These are phyloP conservation scores for Chaetomiaceae sp. DNA, from an alignment of 2,329 filamentous ascomycete species.

Conservation along the genomic window DNA sequence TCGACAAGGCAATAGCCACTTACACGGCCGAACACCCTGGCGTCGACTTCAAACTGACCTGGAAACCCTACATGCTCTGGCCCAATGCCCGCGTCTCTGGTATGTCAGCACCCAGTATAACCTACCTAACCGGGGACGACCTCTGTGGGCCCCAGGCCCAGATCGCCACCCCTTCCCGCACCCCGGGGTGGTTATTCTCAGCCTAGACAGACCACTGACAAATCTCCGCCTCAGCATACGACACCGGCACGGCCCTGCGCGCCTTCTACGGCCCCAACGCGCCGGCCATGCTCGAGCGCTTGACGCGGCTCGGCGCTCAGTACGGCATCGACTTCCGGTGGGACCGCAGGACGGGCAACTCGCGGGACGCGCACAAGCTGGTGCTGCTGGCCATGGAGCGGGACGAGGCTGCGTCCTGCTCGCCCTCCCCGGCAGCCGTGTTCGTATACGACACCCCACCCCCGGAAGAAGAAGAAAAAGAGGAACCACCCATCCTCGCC, in stretches of 20 bases:
- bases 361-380: constrained; percentile 42
- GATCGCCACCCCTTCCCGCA: neutral
- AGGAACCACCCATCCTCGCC: constrained; percentile 16
- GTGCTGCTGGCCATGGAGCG: constrained; percentile 34
- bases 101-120: neutral
- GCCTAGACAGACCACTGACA: neutral
- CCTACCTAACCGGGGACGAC: no score
- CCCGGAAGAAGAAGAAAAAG: neutral
- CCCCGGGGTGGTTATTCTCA: no score
- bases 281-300: constrained; percentile 27
- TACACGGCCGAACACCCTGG: constrained; percentile 37
- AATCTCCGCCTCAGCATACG: neutral
- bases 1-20: constrained; percentile 39
- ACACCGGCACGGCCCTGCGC: constrained; percentile 22
- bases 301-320: constrained; percentile 29
- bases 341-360: constrained; percentile 38
- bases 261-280: constrained; percentile 26
- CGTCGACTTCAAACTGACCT: constrained; percentile 41
- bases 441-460: no score
- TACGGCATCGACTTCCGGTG: constrained; percentile 37
- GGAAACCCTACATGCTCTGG: constrained; percentile 42
- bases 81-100: constrained; percentile 29
- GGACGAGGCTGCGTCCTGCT: neutral
- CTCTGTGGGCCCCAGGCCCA: neutral
- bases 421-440: neutral